phyloP scores from a whole-genome alignment of 345 rosid species.

The Ailanthus altissimus region DNA sequence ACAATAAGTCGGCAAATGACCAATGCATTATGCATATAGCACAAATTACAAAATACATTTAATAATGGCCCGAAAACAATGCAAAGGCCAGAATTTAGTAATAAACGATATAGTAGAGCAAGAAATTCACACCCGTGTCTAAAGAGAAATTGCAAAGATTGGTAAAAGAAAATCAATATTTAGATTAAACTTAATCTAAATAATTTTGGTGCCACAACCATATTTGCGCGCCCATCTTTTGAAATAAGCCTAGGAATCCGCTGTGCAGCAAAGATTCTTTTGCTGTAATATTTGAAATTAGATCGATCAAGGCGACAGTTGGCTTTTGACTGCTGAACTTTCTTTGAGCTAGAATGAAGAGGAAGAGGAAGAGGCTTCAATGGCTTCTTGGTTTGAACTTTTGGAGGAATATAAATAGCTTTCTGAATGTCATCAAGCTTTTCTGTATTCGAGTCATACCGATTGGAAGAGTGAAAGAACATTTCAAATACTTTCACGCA shows the following conservation, averaged over 20 bases:
- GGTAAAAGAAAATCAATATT: neutral
- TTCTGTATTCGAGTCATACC: conserved; percentile 39
- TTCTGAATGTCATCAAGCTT: conserved; percentile 52
- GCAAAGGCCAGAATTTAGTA: neutral
- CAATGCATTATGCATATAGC: too few relatives aligned
- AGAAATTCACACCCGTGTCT: neutral
- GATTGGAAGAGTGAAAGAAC: conserved; percentile 52
- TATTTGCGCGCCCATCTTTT: conserved; percentile 3
- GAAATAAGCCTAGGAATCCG: neutral
- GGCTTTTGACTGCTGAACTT: neutral
- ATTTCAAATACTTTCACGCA: conserved; percentile 45
- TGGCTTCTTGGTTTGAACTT: conserved; percentile 18
- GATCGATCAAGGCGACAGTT: neutral
- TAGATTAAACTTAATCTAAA: conserved; percentile 23
- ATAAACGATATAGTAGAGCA: neutral
- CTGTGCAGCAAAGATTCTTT: neutral
- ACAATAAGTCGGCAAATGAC: too few relatives aligned
- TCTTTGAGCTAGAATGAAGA: neutral
- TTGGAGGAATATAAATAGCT: conserved; percentile 47
- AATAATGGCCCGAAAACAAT: too few relatives aligned
- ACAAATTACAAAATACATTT: too few relatives aligned
- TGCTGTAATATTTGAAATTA: neutral
- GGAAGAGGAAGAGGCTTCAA: neutral
- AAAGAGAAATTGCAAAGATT: neutral
- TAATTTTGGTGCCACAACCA: conserved; percentile 8